Conservation (phyloP, 2,329 filamentous ascomycete species). For the Pseudogymnoascus sp. region DNA sequence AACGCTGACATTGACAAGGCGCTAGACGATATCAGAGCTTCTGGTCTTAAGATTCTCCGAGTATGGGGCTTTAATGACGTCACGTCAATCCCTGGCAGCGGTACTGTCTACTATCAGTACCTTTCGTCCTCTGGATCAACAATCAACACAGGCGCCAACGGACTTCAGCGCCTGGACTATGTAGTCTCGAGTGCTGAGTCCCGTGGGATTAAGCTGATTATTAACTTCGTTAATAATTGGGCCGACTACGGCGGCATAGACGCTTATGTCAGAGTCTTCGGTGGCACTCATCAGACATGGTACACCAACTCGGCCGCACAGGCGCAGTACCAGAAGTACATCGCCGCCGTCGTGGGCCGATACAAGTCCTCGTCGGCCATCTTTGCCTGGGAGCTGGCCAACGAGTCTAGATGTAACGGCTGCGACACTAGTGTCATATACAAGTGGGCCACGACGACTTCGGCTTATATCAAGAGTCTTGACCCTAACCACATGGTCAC, state of each 20-base stretch:
- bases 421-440: constrained; percentile 53
- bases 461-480: constrained; percentile 57
- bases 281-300: constrained; percentile 46
- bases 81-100: constrained; percentile 32
- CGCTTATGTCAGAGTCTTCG: constrained; percentile 50
- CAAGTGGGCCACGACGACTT: constrained; percentile 52
- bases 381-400: constrained; percentile 64
- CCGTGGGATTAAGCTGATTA: constrained; percentile 55
- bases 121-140: constrained; percentile 41
- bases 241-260: constrained; percentile 59
- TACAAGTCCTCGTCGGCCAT: constrained; percentile 54
- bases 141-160: constrained; percentile 59
- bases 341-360: constrained; percentile 51
- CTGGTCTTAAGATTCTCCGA: constrained; percentile 53
- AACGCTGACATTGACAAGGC: constrained; percentile 49
- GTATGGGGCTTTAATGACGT: constrained; percentile 61
- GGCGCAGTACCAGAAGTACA: constrained; percentile 52
- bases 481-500: constrained; percentile 57
- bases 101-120: constrained; percentile 39
- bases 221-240: constrained; percentile 66
- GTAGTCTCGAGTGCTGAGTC: constrained; percentile 55
- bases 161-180: constrained; percentile 58
- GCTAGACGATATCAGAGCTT: constrained; percentile 40
- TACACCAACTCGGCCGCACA: constrained; percentile 50
- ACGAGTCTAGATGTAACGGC: constrained; percentile 58